Evolutionary conservation across 345 rosid genomes (phyloP), one percentile per base, ranked within the genome.

Genomic region (Hypericum perforatum): DNA sequence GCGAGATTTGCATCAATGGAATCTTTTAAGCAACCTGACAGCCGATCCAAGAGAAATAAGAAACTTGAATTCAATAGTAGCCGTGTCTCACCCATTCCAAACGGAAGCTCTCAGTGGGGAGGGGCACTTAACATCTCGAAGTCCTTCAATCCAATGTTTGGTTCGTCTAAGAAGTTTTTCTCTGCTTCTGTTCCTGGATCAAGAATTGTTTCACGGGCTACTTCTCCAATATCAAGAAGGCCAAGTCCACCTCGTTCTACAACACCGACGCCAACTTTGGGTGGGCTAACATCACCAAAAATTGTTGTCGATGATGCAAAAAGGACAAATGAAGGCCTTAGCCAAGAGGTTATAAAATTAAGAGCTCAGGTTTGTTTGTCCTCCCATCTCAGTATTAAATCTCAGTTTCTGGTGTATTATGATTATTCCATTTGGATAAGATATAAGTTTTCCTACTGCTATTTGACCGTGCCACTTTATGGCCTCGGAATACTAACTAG

Each of bases 171-270:
- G 76, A 92, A 88, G 63, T 80, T 85, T 65, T 92, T 88, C 77
- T 92, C 98, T 39, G 98, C 95, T 58, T 92, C 98, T 62, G 97
- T 92, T 76, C 98, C 98, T 66, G 98, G 98, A 57, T 92, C 98
- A 43, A 74, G 98, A 79, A 88, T 92, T 63, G 94, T 80, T 49
- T 92, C 98, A 59, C 94, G 98, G 56, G 97, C 97, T 77, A 85
- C 97, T 62, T 92, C 98, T 29, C 98, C 98, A 49, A 84, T 89
- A 73, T 92, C 91, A 49, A 84, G 98, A 67, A 84, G 91, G 40
- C 74, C 85, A 13, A 92, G 95, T 62, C 98, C 97, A 50, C 95
- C 98, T 46, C 91, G 98, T 58, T 89, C 98, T 64, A 85, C 98
- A 16, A 92, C 98, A 15, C 98, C 98, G 39, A 88, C 95, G 37